Percentiles rank a stretch among this genome's conserved stretches.
Evolutionary conservation across 495 filamentous ascomycete genomes (phyloP).

Genomic region (Aspergillus funiculosus): DNA sequence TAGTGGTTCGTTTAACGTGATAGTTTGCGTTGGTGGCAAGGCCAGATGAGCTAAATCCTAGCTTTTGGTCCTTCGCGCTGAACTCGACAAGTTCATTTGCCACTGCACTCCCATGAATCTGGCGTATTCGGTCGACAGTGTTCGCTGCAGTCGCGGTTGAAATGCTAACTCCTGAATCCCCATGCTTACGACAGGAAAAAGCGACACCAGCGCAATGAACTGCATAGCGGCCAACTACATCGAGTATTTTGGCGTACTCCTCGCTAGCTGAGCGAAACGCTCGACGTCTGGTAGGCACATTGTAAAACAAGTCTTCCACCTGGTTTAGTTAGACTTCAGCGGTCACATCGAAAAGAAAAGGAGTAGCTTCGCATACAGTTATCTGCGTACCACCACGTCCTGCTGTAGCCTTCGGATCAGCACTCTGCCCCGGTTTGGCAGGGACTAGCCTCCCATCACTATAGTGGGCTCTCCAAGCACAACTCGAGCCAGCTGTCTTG

Average conservation of each 20-base stretch:
- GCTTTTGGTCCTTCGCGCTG: conserved; percentile 62
- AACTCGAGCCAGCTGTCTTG: conserved; percentile 80
- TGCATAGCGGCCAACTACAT: conserved; percentile 89
- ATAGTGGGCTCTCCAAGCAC: conserved; percentile 86
- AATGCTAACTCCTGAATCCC: conserved; percentile 75
- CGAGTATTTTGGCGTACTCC: conserved; percentile 97
- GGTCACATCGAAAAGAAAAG: neutral
- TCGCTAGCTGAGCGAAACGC: conserved; percentile 90
- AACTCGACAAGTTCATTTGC: conserved; percentile 87
- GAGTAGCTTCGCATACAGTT: conserved; percentile 49
- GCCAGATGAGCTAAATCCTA: conserved; percentile 76
- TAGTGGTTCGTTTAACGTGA: conserved; percentile 80
- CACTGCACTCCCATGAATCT: conserved; percentile 79
- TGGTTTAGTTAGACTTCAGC: conserved; percentile 26
- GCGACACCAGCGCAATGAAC: conserved; percentile 89
- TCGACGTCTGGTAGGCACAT: conserved; percentile 78
- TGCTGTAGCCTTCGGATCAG: conserved; percentile 83
- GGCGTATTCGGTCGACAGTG: conserved; percentile 76
- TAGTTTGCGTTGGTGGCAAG: conserved; percentile 94
- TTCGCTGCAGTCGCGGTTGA: conserved; percentile 67
- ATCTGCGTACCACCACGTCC: conserved; percentile 96
- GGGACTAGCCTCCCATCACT: conserved; percentile 77
- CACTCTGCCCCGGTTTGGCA: conserved; percentile 83
- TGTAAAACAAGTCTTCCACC: conserved; percentile 97
- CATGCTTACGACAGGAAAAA: conserved; percentile 95